These are phyloP conservation scores for Groenewaldozyma tartarivorans DNA, from an alignment of 805 yeast genomes.

Conservation along the genomic window DNA sequence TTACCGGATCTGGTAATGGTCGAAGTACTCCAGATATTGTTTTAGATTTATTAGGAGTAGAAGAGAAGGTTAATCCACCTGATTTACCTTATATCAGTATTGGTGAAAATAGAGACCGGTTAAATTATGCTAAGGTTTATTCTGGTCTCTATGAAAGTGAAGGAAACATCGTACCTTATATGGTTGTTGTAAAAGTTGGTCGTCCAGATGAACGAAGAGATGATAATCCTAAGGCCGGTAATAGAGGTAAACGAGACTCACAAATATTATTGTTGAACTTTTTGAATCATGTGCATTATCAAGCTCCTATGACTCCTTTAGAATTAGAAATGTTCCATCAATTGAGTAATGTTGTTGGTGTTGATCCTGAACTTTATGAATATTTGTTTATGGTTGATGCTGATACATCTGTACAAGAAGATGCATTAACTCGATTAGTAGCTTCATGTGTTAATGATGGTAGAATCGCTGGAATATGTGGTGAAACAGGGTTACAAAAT, in stretches of 20 bases:
- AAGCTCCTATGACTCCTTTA: slow-evolving; percentile 49
- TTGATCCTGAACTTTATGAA: slow-evolving; percentile 53
- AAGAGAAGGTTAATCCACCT: slow-evolving; percentile 40
- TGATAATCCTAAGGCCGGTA: slow-evolving; percentile 41
- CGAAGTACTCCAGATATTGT: slow-evolving; percentile 46
- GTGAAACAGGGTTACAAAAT: slow-evolving; percentile 51
- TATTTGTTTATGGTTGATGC: slow-evolving; percentile 52
- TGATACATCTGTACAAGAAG: slow-evolving; percentile 47
- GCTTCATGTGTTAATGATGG: slow-evolving; percentile 53
- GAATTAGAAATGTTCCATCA: slow-evolving; percentile 46
- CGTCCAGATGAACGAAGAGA: slow-evolving; percentile 41
- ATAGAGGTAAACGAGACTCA: slow-evolving; percentile 58
- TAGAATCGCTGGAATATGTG: slow-evolving; percentile 51
- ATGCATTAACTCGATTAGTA: slow-evolving; percentile 45
- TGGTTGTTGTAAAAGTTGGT: slow-evolving; percentile 49
- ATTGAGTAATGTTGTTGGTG: slow-evolving; percentile 48
- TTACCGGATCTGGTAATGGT: slow-evolving; percentile 53
- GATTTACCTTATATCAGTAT: slow-evolving; percentile 47
- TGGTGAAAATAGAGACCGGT: slow-evolving; percentile 50
- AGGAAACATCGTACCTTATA: slow-evolving; percentile 44
- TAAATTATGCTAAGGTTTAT: slow-evolving; percentile 52
- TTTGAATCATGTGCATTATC: slow-evolving; percentile 49
- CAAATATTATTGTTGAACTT: slow-evolving; percentile 50
- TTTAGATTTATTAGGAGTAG: slow-evolving; percentile 36
- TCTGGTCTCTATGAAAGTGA: slow-evolving; percentile 52